phyloP scores from a whole-genome alignment of 2,329 filamentous ascomycete genomes.

The Cadophora sp. region DNA sequence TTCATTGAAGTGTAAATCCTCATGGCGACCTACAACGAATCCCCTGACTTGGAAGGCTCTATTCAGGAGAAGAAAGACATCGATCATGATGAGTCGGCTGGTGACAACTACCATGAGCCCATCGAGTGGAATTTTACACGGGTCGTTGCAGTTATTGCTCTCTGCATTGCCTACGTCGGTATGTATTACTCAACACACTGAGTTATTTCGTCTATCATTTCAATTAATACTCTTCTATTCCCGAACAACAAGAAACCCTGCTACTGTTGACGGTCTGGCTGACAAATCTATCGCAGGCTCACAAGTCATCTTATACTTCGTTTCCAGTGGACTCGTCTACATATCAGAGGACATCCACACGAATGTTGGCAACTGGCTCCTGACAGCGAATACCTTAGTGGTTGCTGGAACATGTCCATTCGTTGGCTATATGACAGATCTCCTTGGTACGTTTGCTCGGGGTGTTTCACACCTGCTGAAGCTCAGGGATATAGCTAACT shows the following conservation, averaged over 20 bases:
- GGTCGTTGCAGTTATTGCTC: not conserved
- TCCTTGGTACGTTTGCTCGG: not conserved
- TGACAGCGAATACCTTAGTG: not conserved
- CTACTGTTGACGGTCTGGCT: not conserved
- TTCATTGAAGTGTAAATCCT: not conserved
- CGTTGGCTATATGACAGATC: not conserved
- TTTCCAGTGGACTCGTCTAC: not conserved
- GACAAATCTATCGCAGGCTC: not conserved
- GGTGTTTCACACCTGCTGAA: not conserved
- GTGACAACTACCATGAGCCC: not conserved
- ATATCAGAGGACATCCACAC: not conserved
- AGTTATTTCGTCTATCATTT: too few relatives aligned
- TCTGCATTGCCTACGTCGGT: not conserved
- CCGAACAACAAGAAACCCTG: too few relatives aligned
- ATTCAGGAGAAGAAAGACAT: not conserved
- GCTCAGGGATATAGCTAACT: not conserved
- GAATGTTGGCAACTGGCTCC: not conserved
- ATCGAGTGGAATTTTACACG: not conserved
- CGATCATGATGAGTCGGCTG: not conserved
- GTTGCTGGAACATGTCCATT: not conserved
- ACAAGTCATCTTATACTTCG: constrained; percentile 1
- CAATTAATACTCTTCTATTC: too few relatives aligned
- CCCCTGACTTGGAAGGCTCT: not conserved
- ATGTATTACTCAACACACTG: not conserved
- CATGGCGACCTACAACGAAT: not conserved